These are phyloP conservation scores for Boletus mariae DNA, from an alignment of 1,284 basidiomycete species.

Conservation along the genomic window DNA sequence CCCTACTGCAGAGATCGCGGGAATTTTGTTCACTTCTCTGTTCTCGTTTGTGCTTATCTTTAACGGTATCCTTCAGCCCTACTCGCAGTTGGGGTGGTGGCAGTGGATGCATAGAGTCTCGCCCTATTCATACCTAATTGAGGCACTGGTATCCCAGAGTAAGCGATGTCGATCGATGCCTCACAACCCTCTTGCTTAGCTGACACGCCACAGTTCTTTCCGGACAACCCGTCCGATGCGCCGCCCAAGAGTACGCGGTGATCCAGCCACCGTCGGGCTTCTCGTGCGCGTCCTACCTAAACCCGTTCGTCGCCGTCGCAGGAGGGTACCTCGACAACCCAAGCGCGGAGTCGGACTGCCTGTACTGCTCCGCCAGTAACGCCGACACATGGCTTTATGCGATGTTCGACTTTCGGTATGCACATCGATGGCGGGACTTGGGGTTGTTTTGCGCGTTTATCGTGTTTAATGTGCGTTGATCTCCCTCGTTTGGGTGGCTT, in stretches of 20 bases:
- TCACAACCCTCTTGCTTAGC: neutral
- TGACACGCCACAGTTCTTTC: slow-evolving; percentile 25
- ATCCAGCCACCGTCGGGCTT: slow-evolving; percentile 71
- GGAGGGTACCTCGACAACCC: slow-evolving; percentile 81
- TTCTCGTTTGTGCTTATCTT: slow-evolving; percentile 71
- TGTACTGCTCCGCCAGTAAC: slow-evolving; percentile 57
- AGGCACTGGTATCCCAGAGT: slow-evolving; percentile 49
- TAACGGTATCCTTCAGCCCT: slow-evolving; percentile 66
- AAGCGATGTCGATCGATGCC: neutral
- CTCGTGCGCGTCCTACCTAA: slow-evolving; percentile 69
- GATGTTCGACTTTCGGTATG: slow-evolving; percentile 48
- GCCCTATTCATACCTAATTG: slow-evolving; percentile 72
- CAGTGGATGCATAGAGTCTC: slow-evolving; percentile 79
- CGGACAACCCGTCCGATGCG: slow-evolving; percentile 65
- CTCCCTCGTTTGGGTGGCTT: neutral
- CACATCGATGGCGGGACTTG: slow-evolving; percentile 49
- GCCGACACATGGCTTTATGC: slow-evolving; percentile 44
- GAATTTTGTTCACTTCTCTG: slow-evolving; percentile 60
- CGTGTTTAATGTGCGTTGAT: slow-evolving; percentile 46
- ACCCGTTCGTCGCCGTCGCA: slow-evolving; percentile 54
- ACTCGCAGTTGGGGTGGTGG: slow-evolving; percentile 71
- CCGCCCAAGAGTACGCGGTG: slow-evolving; percentile 56
- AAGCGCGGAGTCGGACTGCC: slow-evolving; percentile 53
- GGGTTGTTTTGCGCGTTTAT: slow-evolving; percentile 46
- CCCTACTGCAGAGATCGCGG: slow-evolving; percentile 65